Percentiles rank a stretch among this genome's conserved stretches.
Conservation (phyloP, 192 early-diverging fungal species). For the Cladochytrium replicatum region DNA sequence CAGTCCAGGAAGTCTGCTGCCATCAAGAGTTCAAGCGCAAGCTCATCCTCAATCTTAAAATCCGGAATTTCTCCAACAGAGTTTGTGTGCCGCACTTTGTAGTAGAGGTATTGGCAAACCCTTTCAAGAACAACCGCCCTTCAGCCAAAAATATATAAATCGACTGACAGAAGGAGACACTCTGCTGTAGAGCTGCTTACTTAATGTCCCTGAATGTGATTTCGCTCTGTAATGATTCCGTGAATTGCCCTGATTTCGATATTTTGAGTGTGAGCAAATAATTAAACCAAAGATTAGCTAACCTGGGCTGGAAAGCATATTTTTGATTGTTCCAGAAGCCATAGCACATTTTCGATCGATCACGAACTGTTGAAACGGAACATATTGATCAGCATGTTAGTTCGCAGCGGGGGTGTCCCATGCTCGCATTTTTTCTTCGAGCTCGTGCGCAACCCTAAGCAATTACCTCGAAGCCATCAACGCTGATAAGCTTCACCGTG, state of each 20-base stretch:
- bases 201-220: conserved; percentile 88
- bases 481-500: conserved; percentile 73
- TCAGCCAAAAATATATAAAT: conserved; percentile 1
- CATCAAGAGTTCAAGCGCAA: conserved; percentile 86
- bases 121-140: conserved; percentile 86
- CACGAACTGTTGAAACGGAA: too few relatives aligned
- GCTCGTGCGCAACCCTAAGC: too few relatives aligned
- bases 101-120: conserved; percentile 88
- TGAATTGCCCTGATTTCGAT: conserved; percentile 62
- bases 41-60: conserved; percentile 78
- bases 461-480: conserved; percentile 84
- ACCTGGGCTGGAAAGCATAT: conserved; percentile 86
- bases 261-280: conserved; percentile 2
- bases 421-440: too few relatives aligned
- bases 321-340: conserved; percentile 85
- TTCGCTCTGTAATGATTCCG: conserved; percentile 78
- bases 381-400: too few relatives aligned
- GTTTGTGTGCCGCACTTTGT: conserved; percentile 66
- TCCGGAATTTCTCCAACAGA: conserved; percentile 69
- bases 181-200: conserved; percentile 26
- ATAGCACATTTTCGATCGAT: conserved; percentile 80
- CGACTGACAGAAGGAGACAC: background rate
- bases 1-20: conserved; percentile 94
- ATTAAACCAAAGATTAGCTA: background rate
- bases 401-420: too few relatives aligned